Evolutionary conservation across 306 rosid genomes (phyloP).

Genomic region (Benincasa hispida): DNA sequence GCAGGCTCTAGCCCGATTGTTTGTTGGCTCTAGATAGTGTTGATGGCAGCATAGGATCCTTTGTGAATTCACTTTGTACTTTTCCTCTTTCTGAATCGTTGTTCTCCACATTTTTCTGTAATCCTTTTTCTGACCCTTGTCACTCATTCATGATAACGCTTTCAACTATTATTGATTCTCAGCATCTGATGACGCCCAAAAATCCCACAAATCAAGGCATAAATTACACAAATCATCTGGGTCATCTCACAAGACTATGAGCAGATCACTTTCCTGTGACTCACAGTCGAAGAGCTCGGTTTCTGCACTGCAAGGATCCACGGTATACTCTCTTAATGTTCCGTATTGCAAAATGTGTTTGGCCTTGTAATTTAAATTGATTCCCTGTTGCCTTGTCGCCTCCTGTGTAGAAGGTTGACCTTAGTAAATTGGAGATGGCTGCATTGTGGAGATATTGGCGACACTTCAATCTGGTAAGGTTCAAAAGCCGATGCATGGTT

Average conservation of each 20-base stretch:
- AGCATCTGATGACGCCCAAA: conserved; percentile 91
- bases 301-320: conserved; percentile 61
- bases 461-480: conserved; percentile 80
- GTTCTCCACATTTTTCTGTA: conserved; percentile 24
- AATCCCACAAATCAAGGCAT: conserved; percentile 83
- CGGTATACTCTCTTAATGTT: conserved; percentile 24
- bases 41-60: conserved; percentile 68
- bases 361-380: not conserved
- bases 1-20: not conserved
- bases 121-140: conserved; percentile 14
- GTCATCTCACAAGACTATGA: conserved; percentile 73
- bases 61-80: conserved; percentile 39
- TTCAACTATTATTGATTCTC: conserved; percentile 22
- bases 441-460: conserved; percentile 98
- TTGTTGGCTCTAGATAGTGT: not conserved
- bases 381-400: not conserved
- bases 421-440: conserved; percentile 87
- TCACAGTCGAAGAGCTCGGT: conserved; percentile 87
- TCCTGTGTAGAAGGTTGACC: conserved; percentile 62
- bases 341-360: not conserved
- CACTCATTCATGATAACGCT: conserved; percentile 22
- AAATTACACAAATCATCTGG: conserved; percentile 77
- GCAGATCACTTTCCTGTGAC: conserved; percentile 86
- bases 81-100: conserved; percentile 25
- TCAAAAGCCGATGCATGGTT: not conserved